These are phyloP conservation scores for Rhytidiadelphus loreus DNA, from an alignment of 225 moss, liverwort and hornwort genomes.

Conservation along the genomic window DNA sequence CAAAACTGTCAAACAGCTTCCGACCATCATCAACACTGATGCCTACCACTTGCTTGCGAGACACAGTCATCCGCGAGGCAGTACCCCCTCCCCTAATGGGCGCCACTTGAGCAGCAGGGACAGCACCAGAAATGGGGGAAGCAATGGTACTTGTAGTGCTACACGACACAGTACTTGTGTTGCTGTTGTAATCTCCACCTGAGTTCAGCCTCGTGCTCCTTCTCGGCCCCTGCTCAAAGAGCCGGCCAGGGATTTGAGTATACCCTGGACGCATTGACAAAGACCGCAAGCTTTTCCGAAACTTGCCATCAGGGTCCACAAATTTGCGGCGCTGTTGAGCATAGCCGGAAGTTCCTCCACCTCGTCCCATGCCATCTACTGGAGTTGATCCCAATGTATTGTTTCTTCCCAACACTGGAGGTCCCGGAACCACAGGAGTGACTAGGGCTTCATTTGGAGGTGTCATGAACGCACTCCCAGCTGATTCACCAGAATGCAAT, in stretches of 20 bases:
- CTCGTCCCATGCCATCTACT: constrained; percentile 29
- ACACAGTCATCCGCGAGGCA: constrained; percentile 33
- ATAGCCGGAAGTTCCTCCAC: constrained; percentile 38
- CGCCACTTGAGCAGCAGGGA: constrained; percentile 20
- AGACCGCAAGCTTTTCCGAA: constrained; percentile 95
- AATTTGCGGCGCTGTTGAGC: constrained; percentile 91
- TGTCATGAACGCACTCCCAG: constrained; percentile 52
- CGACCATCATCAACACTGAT: constrained; percentile 77
- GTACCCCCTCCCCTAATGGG: constrained; percentile 27
- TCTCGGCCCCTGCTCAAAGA: constrained; percentile 80
- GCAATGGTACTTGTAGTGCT: constrained; percentile 13
- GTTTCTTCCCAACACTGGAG: constrained; percentile 31
- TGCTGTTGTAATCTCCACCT: constrained; percentile 41
- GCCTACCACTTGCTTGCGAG: constrained; percentile 63
- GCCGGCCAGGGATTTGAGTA: constrained; percentile 90
- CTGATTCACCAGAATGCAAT: constrained; percentile 38
- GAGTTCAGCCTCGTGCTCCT: constrained; percentile 77
- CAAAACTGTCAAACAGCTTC: constrained; percentile 61
- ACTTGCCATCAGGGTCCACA: constrained; percentile 80
- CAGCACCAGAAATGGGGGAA: not conserved
- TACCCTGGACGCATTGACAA: constrained; percentile 92
- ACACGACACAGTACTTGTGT: constrained; percentile 25
- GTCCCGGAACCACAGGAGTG: constrained; percentile 29
- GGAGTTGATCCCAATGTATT: constrained; percentile 8
- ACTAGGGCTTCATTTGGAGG: constrained; percentile 32